phyloP scores from a whole-genome alignment of 1,284 basidiomycete species.

The Volvariella volvacea region DNA sequence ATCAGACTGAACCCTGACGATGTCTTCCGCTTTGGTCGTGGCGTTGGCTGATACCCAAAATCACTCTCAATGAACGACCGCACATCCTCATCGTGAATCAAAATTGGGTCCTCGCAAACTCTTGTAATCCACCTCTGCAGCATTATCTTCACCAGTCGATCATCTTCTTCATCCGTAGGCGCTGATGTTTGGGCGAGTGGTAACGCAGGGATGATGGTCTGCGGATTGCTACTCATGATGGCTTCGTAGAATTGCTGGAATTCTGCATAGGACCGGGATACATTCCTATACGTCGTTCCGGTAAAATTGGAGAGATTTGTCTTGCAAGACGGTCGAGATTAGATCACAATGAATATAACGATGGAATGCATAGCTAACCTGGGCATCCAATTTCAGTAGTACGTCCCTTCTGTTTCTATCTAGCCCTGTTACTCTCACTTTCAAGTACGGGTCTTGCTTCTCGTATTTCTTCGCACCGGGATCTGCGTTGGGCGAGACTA shows the following conservation, averaged over 20 bases:
- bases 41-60: conserved; percentile 86
- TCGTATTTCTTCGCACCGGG: conserved; percentile 67
- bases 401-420: conserved; percentile 93
- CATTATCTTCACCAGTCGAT: conserved; percentile 87
- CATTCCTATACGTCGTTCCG: conserved; percentile 82
- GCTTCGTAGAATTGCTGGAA: conserved; percentile 90
- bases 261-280: conserved; percentile 86
- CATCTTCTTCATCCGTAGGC: conserved; percentile 93
- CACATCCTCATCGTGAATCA: conserved; percentile 84
- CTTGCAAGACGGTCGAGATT: conserved; percentile 33
- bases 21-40: conserved; percentile 64
- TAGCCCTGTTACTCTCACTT: conserved; percentile 81
- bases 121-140: conserved; percentile 89
- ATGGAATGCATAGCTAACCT: conserved; percentile 45
- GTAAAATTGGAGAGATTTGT: conserved; percentile 91
- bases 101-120: conserved; percentile 82
- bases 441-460: conserved; percentile 73
- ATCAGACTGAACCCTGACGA: conserved; percentile 65
- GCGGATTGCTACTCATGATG: conserved; percentile 76
- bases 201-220: conserved; percentile 88
- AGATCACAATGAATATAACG: not conserved
- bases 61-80: conserved; percentile 92
- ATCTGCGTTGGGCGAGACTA: conserved; percentile 64
- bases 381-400: conserved; percentile 86
- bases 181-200: conserved; percentile 90